Evolutionary conservation across 169 alveolate genomes (phyloP).

Genomic region (Eimeria sp.): DNA sequence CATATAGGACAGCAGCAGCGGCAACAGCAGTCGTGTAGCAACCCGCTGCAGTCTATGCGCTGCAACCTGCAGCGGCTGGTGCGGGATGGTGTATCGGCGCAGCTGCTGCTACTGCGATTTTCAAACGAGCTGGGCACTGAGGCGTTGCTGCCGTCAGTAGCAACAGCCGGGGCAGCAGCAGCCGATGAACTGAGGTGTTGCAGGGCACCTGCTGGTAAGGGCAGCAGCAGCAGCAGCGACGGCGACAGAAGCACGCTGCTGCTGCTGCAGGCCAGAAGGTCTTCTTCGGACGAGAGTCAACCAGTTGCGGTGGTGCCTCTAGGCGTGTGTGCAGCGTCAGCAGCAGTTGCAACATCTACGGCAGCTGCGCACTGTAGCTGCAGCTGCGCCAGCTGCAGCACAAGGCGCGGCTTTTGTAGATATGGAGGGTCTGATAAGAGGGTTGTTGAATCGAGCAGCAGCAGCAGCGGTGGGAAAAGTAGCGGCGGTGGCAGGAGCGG

Average conservation of each 20-base stretch:
- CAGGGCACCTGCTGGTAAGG: not conserved
- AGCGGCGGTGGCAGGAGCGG: not conserved
- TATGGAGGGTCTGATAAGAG: not conserved
- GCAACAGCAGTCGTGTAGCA: conserved; percentile 8
- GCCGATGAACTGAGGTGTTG: not conserved
- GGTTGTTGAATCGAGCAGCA: conserved; percentile 11
- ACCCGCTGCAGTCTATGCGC: conserved; percentile 12
- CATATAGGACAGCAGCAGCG: not conserved
- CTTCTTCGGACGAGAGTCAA: conserved; percentile 2
- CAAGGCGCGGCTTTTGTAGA: not conserved
- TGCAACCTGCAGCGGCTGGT: conserved; percentile 10
- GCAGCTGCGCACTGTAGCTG: conserved; percentile 3
- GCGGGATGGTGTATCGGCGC: conserved; percentile 25
- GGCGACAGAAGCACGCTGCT: not conserved
- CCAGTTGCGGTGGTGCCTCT: conserved; percentile 8
- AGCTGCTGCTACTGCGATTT: conserved; percentile 58
- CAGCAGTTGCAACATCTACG: conserved; percentile 11
- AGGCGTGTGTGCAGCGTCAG: not conserved
- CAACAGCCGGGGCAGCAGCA: not conserved
- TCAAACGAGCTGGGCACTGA: not conserved
- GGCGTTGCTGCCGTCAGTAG: not conserved
- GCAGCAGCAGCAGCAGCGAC: not conserved
- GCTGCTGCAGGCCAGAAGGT: conserved; percentile 19
- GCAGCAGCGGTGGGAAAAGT: not conserved
- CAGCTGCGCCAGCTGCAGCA: conserved; percentile 38